phyloP scores from a whole-genome alignment of 306 rosid species.

The Ochetophila trinervis region DNA sequence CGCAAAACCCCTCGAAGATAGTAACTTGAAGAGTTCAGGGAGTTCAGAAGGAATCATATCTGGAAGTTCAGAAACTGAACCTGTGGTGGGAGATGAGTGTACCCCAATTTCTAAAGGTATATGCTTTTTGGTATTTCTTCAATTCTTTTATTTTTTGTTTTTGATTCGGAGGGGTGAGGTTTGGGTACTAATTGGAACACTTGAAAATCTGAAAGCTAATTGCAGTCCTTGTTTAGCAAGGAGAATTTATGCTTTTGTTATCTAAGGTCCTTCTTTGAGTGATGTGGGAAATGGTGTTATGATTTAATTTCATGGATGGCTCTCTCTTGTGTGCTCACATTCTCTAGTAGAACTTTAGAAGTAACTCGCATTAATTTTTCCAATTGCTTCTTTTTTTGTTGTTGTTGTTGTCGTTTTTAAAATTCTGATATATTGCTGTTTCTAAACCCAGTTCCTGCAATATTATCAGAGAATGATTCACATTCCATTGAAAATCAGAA shows the following conservation, averaged over 20 bases:
- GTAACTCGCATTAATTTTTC: conserved; percentile 1
- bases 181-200: not conserved
- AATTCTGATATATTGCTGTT: not conserved
- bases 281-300: conserved; percentile 2
- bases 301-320: not conserved
- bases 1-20: conserved; percentile 43
- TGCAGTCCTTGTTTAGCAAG: not conserved
- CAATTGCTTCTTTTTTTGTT: conserved; percentile 5
- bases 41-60: conserved; percentile 39
- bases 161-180: not conserved
- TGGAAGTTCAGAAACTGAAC: conserved; percentile 42
- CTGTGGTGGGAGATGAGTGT: conserved; percentile 36
- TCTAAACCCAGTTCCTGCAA: conserved; percentile 3
- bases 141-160: not conserved
- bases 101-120: conserved; percentile 52
- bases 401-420: not conserved
- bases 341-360: not conserved
- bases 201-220: not conserved
- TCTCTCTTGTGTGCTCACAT: not conserved
- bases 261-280: not conserved
- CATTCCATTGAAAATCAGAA: conserved; percentile 37
- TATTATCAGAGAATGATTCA: conserved; percentile 52
- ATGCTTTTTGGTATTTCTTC: conserved; percentile 2
- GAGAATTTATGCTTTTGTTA: not conserved
- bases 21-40: conserved; percentile 39